Base-by-base conservation (phyloP, 345 rosid species). In the Eucalyptus leucophloia region DNA sequence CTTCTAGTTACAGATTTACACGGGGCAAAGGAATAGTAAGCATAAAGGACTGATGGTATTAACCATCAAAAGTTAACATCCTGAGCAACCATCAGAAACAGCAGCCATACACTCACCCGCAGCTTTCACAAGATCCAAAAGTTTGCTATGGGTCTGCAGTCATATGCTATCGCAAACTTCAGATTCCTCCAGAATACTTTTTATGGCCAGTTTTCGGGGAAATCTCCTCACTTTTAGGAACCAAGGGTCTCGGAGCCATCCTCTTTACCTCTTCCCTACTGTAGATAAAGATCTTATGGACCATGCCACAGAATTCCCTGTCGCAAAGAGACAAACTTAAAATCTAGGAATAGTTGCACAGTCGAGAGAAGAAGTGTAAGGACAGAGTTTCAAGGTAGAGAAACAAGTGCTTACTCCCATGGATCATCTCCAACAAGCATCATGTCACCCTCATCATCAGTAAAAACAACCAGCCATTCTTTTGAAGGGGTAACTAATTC, bases 401-500 rank as follows among this genome's bases (percentile, higher is more conserved):
- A 60, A 58, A 11, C 21, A 62, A 72, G 62, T 42, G 82, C 96
- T 91, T 94, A 94, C 96, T 91, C 92, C 96, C 96, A 94, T 67
- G 96, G 96, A 88, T 94, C 96, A 86, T 94, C 96, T 92, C 96
- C 96, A 85, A 92, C 94, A 40, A 93, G 95, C 96, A 94, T 94
- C 94, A 91, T 94, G 89, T 94, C 96, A 40, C 93, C 94, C 86
- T 94, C 96, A 42, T 94, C 93, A 51, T 94, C 96, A 5, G 94
- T 94, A 72, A 92, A 94, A 34, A 94, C 95, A 87, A 94, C 91
- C 90, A 92, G 65, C 96, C 96, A 94, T 34, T 92, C 89, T 88
- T 91, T 93, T 87, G 82, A 91, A 9, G 92, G 90, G 87, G 90
- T 89, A 80, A 90, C 86, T 86, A 94, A 91, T 89, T 93, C 95